These are phyloP conservation scores for Eucalyptus polybractea DNA, from an alignment of 345 rosid genomes.

Conservation along the genomic window DNA sequence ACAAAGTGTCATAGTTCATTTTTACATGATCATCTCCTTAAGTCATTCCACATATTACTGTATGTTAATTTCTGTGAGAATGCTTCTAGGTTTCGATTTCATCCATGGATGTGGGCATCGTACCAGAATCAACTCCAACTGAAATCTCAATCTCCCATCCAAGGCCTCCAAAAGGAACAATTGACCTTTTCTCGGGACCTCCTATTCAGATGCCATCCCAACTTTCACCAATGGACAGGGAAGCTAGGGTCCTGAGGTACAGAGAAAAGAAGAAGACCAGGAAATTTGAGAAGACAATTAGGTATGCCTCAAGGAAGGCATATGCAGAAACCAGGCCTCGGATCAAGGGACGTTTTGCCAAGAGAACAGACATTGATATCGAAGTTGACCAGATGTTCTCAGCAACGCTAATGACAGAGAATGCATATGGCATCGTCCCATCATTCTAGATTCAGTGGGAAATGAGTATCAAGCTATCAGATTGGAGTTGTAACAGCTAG, in stretches of 20 bases:
- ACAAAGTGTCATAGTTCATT: not conserved
- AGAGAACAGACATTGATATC: conserved; percentile 50
- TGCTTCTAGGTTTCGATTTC: conserved; percentile 46
- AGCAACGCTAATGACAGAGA: conserved; percentile 27
- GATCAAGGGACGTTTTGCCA: conserved; percentile 86
- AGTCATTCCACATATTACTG: not conserved
- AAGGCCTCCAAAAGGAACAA: conserved; percentile 38
- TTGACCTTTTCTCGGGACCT: conserved; percentile 40
- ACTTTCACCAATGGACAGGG: conserved; percentile 75
- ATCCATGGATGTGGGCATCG: conserved; percentile 57
- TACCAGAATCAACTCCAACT: conserved; percentile 58
- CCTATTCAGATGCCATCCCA: conserved; percentile 44
- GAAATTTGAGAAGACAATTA: conserved; percentile 86
- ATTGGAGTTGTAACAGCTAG: not conserved
- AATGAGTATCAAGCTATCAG: not conserved
- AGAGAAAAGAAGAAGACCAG: conserved; percentile 90
- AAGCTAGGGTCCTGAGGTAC: conserved; percentile 85
- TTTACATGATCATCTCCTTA: not conserved
- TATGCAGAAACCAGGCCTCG: conserved; percentile 93
- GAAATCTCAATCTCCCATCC: conserved; percentile 45
- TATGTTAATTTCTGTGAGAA: not conserved
- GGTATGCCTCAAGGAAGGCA: conserved; percentile 97
- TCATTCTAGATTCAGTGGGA: conserved; percentile 19
- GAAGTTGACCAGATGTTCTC: conserved; percentile 63
- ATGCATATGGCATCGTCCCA: conserved; percentile 69